Percentiles rank a stretch among this genome's conserved stretches.
phyloP scores from a whole-genome alignment of 2,329 filamentous ascomycete genomes.

The Fusarium udum region DNA sequence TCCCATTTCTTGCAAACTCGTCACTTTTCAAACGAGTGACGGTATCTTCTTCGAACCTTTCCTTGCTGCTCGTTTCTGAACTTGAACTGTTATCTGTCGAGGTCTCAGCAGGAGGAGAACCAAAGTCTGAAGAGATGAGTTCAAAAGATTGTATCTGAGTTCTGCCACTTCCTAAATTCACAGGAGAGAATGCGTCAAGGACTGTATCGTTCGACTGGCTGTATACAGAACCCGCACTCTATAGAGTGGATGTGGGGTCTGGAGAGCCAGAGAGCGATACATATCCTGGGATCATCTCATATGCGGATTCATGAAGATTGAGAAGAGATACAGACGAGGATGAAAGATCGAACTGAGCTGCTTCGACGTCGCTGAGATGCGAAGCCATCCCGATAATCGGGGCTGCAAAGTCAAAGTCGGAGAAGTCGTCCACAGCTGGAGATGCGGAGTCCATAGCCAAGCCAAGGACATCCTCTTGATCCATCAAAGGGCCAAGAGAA shows the following conservation, averaged over 20 bases:
- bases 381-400: neutral
- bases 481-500: slow-evolving; percentile 5
- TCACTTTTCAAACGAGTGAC: slow-evolving; percentile 22
- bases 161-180: neutral
- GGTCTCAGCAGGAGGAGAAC: neutral
- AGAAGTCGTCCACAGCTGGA: neutral
- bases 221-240: slow-evolving; percentile 15
- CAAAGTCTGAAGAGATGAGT: neutral
- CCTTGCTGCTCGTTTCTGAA: neutral
- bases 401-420: neutral
- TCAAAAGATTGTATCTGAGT: neutral
- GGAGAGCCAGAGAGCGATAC: slow-evolving; percentile 1
- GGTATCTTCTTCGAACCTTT: slow-evolving; percentile 17
- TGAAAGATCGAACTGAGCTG: neutral
- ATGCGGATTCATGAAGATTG: neutral
- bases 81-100: neutral
- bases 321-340: neutral
- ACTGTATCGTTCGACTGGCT: neutral
- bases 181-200: neutral
- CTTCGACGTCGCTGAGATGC: neutral
- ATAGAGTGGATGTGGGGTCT: slow-evolving; percentile 17
- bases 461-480: neutral
- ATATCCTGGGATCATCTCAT: neutral
- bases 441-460: neutral
- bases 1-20: slow-evolving; percentile 25